Evolutionary conservation across 2,329 filamentous ascomycete species (phyloP).

Genomic region (Aspergillus fumigatiaffinis): DNA sequence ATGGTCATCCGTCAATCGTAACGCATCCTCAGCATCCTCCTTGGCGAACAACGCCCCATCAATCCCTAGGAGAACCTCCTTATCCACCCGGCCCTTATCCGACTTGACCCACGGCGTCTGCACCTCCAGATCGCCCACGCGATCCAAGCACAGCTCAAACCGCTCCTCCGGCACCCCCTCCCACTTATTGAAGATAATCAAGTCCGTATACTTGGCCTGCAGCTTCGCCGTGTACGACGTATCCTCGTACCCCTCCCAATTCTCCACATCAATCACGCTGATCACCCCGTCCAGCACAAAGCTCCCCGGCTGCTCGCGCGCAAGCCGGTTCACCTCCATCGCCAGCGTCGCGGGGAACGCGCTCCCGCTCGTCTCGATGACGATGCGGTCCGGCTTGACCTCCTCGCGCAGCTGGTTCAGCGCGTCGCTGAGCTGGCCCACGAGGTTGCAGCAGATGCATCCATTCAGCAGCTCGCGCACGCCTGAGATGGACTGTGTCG

Average conservation of each 20-base stretch:
- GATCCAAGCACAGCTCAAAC: slow-evolving; percentile 74
- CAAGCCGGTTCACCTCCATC: slow-evolving; percentile 80
- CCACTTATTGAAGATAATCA: slow-evolving; percentile 94
- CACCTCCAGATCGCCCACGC: slow-evolving; percentile 74
- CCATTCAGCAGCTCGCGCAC: slow-evolving; percentile 92
- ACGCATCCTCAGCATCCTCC: slow-evolving; percentile 10
- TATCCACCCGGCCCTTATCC: slow-evolving; percentile 71
- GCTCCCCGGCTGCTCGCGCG: slow-evolving; percentile 54
- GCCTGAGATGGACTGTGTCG: slow-evolving; percentile 76
- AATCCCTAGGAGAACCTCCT: slow-evolving; percentile 78
- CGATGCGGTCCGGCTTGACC: slow-evolving; percentile 71
- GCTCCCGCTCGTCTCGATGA: slow-evolving; percentile 88
- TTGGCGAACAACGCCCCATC: slow-evolving; percentile 66
- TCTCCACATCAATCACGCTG: slow-evolving; percentile 88
- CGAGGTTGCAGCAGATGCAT: slow-evolving; percentile 98
- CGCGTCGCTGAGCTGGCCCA: slow-evolving; percentile 81
- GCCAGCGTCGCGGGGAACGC: slow-evolving; percentile 86
- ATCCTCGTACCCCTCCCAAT: slow-evolving; percentile 90
- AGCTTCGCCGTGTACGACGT: slow-evolving; percentile 83
- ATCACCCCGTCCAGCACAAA: slow-evolving; percentile 85
- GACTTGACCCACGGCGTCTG: slow-evolving; percentile 83
- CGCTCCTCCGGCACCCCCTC: slow-evolving; percentile 68
- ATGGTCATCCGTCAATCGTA: slow-evolving; percentile 42
- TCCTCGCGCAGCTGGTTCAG: slow-evolving; percentile 66
- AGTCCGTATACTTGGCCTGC: slow-evolving; percentile 83